Conservation (phyloP, 2,329 filamentous ascomycete species). For the Exophiala bonariae region DNA sequence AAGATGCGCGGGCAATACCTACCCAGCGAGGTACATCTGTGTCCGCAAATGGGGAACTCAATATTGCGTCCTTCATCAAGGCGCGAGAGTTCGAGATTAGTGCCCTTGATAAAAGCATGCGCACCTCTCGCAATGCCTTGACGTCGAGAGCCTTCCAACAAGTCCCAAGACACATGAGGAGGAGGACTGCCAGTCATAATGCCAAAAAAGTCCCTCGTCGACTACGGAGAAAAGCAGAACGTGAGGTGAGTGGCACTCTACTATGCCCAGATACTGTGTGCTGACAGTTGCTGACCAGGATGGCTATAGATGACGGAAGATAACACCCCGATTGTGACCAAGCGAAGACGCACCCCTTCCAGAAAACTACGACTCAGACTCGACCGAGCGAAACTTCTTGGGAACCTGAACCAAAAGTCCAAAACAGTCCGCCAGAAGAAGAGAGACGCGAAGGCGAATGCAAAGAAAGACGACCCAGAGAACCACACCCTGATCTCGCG, state of each 20-base stretch:
- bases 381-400: conserved; percentile 73
- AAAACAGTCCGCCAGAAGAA: conserved; percentile 47
- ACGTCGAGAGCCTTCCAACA: conserved; percentile 82
- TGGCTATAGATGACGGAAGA: conserved; percentile 73
- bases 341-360: conserved; percentile 48
- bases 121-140: conserved; percentile 64
- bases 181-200: conserved; percentile 93
- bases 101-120: conserved; percentile 79
- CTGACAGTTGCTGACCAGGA: conserved; percentile 26
- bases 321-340: conserved; percentile 80
- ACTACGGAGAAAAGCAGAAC: conserved; percentile 66
- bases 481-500: conserved; percentile 30
- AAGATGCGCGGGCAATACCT: conserved; percentile 48
- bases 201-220: conserved; percentile 82
- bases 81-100: conserved; percentile 87
- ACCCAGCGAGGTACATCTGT: conserved; percentile 44
- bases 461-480: conserved; percentile 27
- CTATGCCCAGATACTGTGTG: conserved; percentile 4
- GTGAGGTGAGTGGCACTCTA: conserved; percentile 49
- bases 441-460: conserved; percentile 34
- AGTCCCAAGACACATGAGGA: conserved; percentile 78
- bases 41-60: conserved; percentile 72
- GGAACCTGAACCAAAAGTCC: conserved; percentile 56
- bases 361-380: conserved; percentile 56
- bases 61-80: conserved; percentile 80